Percentiles rank a stretch among this genome's conserved stretches.
Conservation (phyloP, 495 filamentous ascomycete species). For the Astrothelium macrocarpum region DNA sequence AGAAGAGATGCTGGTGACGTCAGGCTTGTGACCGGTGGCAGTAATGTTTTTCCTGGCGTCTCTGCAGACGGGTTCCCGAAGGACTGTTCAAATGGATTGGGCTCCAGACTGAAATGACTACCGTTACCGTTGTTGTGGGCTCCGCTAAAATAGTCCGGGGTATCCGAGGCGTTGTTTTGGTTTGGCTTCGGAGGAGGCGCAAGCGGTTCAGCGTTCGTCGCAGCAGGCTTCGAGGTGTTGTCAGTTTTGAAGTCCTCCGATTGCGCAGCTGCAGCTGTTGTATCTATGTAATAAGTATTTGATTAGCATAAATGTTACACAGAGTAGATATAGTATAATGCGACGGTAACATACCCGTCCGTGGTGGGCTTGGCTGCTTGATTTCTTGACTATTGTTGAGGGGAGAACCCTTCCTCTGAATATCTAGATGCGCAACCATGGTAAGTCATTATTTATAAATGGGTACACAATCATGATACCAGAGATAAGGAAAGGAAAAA, state of each 20-base stretch:
- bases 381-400: background rate
- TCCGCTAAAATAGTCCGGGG: conserved; percentile 70
- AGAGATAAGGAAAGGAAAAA: background rate
- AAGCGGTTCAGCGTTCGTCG: conserved; percentile 49
- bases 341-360: conserved; percentile 3
- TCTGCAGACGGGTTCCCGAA: conserved; percentile 68
- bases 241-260: conserved; percentile 24
- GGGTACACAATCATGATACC: background rate
- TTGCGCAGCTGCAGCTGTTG: background rate
- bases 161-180: conserved; percentile 42
- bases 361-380: background rate
- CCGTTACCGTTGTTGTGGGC: conserved; percentile 36
- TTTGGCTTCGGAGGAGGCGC: conserved; percentile 70
- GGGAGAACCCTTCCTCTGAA: conserved; percentile 4
- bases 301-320: no score
- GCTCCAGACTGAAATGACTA: conserved; percentile 65
- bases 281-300: no score
- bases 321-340: conserved; percentile 1
- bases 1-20: conserved; percentile 79
- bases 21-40: conserved; percentile 83
- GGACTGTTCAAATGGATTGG: conserved; percentile 93
- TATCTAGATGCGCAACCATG: background rate
- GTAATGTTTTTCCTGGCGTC: conserved; percentile 78
- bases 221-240: conserved; percentile 17
- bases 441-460: background rate